Evolutionary conservation across 129 eudicot genomes (phyloP), one percentile per base, ranked within the genome.

Genomic region (sunflower (Helianthus annuus)): DNA sequence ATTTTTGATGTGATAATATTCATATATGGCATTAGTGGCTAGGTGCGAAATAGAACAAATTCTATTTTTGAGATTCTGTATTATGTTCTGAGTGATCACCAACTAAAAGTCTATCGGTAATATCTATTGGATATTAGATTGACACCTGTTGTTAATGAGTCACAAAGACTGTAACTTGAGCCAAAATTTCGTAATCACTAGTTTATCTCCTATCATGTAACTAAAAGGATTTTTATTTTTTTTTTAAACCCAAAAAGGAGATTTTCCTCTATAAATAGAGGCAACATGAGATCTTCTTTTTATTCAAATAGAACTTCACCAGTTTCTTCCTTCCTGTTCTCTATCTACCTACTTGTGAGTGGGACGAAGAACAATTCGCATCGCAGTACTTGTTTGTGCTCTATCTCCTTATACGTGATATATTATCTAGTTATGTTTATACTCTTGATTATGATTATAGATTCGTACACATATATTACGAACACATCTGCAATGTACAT

Each of bases 231-330:
- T 8, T 49, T 34, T 9, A 10, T 40, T 39, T 39, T 32, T 4
- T 29, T 15, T 49, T 68, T 36, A 49, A 14, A 6, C 0, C 54
- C 10, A 4, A 11, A 48, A 68, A 42, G 36, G 36, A 45, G 48
- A 44, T 5, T 63, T 71, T 63, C 39, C 58, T n/a, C 78, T 78
- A 78, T 78, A 78, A 71, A 78, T 78, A 65, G 62, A 72, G 64
- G 77, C 7, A 67, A 4, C 53, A 59, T 56, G 27, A 29, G 46
- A 48, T 72, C 78, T 32, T 34, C 73, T 44, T 45, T 55, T 65
- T 74, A 78, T 78, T 49, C 10, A 64, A 65, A 39, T 36, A 19
- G 53, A 62, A 68, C 57, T 55, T 13, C 71, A 78, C 44, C 24
- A 53, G 22, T 36, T 22, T 13, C 69, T 76, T 68, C 48, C 70